Conservation (phyloP, 768 basidiomycete genomes). For the Boletus eberwhitei region DNA sequence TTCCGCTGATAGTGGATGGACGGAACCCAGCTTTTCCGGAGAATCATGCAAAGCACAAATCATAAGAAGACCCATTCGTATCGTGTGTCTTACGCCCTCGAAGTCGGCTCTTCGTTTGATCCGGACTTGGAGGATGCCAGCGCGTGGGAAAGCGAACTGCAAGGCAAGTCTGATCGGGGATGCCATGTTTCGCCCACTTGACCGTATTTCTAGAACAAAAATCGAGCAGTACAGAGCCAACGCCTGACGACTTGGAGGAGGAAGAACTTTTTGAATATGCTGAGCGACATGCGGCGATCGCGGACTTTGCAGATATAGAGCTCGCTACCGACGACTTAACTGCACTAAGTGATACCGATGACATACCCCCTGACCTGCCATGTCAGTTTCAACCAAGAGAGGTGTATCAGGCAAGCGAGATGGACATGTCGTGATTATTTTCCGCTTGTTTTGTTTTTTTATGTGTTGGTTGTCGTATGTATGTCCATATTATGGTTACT, state of each 20-base stretch:
- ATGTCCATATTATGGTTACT: not conserved
- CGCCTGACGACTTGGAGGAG: constrained; percentile 49
- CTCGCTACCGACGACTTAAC: constrained; percentile 13
- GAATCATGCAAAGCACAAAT: constrained; percentile 57
- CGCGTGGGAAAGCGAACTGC: constrained; percentile 58
- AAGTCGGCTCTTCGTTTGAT: constrained; percentile 76
- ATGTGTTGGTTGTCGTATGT: not conserved
- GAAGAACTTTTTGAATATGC: constrained; percentile 61
- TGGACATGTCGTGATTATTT: constrained; percentile 25
- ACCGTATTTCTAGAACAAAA: constrained; percentile 1
- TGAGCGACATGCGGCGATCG: constrained; percentile 44
- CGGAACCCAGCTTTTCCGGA: constrained; percentile 54
- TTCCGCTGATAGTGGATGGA: constrained; percentile 8
- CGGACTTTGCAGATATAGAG: constrained; percentile 48
- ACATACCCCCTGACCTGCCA: not conserved
- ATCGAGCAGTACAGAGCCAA: constrained; percentile 19
- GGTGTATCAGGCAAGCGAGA: constrained; percentile 12
- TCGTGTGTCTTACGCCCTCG: constrained; percentile 58
- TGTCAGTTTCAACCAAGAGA: not conserved
- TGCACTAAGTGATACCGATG: constrained; percentile 23
- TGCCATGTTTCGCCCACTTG: not conserved
- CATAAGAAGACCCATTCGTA: constrained; percentile 51
- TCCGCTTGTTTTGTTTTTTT: not conserved
- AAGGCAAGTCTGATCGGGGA: constrained; percentile 31
- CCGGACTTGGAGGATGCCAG: constrained; percentile 64